Conservation (phyloP, 208 protist species). For the Acanthamoeba rhysodes region DNA sequence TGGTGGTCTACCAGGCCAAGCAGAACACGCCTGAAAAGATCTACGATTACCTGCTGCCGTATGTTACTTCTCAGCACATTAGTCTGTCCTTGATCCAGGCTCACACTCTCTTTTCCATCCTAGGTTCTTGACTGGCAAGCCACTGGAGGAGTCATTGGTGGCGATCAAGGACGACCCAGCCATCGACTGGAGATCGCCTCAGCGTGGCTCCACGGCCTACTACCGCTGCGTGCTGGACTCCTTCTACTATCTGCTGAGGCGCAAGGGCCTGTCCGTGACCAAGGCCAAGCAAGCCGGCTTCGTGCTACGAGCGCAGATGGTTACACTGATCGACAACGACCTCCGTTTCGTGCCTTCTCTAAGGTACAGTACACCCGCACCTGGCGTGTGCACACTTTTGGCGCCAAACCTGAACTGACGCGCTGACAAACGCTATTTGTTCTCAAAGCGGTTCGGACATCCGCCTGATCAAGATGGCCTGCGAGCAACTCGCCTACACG, state of each 20-base stretch:
- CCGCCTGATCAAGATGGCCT: constrained; percentile 77
- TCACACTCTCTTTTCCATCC: neutral
- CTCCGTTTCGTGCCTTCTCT: constrained; percentile 73
- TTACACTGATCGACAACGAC: constrained; percentile 71
- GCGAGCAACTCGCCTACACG: constrained; percentile 76
- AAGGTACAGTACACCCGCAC: neutral
- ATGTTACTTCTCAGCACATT: neutral
- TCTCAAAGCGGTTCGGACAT: constrained; percentile 63
- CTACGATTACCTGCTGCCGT: constrained; percentile 75
- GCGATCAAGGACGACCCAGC: constrained; percentile 60
- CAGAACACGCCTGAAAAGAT: constrained; percentile 77
- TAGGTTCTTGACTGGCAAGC: constrained; percentile 73
- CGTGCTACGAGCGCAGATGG: constrained; percentile 63
- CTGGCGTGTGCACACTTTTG: neutral
- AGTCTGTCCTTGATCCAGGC: neutral
- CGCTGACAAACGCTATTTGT: neutral
- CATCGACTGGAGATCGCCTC: constrained; percentile 74
- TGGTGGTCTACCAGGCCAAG: constrained; percentile 67
- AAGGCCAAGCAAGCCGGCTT: constrained; percentile 74
- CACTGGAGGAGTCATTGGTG: constrained; percentile 70
- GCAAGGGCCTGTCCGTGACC: constrained; percentile 58
- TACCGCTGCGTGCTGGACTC: constrained; percentile 74
- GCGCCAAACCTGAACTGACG: neutral
- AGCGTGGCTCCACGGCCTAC: constrained; percentile 73
- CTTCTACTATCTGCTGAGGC: constrained; percentile 68